Base-by-base conservation (phyloP, 2,329 filamentous ascomycete genomes). In the Neofusicoccum sp. region DNA sequence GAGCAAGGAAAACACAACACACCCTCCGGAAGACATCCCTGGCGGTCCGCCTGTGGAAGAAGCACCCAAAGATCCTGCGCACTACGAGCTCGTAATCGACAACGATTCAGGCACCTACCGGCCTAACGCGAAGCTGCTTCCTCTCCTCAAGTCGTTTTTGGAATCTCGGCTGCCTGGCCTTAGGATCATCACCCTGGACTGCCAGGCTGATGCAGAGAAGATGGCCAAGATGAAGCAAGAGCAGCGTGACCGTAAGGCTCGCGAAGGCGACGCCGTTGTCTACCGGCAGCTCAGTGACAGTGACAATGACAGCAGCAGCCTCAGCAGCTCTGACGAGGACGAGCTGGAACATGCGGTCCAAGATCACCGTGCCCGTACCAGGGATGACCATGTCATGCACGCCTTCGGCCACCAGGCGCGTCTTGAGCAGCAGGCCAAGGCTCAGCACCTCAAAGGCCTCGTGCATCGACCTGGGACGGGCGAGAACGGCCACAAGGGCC, bases 81-180 rank as follows among this genome's bases (percentile, higher is more conserved):
- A 84, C 70, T 98, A 96, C 73, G 89, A 96, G 71, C 84, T 98
- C 7, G 80, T 95, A 65, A 97, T 98, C 70, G 93, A 98, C 78
- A 98, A 98, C 69, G 93, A 96, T 75, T 91, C 88, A 59, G 93
- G 93, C 9, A 98, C 93, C 0, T 98, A 98, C 73, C 85, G 93
- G 0, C 93, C 93, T 0, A 91, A 96, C 70, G 89, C 89, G 60
- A 82, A 86, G 9, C 81, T 90, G 8, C 82, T 98, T 1, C 89
- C 90, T 0, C 72, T 87, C 0, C 80, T 98, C 1, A 86, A 88
- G 57, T 70, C 79, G 9, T 96, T 91, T 70, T 76, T 98, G 2
- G 78, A 86, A 33, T 75, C 73, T 26, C 91, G 93, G 65, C 86
- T 97, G 34, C 90, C 90, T 0, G 91, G 90, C 0, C 77, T 98